A percentile compares a stretch with the other conserved stretches of the same genome.
Evolutionary conservation across 1,284 basidiomycete species (phyloP).

Genomic region (Cutaneotrichosporon sp.): DNA sequence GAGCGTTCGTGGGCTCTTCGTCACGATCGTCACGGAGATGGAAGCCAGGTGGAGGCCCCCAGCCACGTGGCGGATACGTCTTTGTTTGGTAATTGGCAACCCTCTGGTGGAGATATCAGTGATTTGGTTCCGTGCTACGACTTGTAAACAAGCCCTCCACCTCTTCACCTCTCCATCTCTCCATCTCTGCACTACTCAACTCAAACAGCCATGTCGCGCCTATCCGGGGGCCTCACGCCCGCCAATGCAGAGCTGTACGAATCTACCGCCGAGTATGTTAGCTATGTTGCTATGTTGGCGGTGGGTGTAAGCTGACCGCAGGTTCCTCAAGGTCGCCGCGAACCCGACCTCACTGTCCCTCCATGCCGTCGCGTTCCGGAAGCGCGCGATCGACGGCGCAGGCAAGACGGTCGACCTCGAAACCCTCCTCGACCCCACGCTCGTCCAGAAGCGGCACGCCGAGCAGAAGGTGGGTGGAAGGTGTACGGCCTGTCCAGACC

Average conservation of each 20-base stretch:
- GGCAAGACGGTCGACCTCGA: conserved; percentile 5
- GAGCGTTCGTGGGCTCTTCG: too few relatives aligned
- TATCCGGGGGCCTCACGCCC: neutral
- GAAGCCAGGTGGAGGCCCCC: neutral
- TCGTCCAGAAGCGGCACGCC: neutral
- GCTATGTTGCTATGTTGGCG: too few relatives aligned
- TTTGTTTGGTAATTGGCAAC: too few relatives aligned
- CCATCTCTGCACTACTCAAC: neutral
- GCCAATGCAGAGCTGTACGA: neutral
- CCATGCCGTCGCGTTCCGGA: conserved; percentile 4
- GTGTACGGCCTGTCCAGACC: too few relatives aligned
- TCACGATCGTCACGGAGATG: too few relatives aligned
- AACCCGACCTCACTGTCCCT: neutral
- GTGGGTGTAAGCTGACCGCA: neutral
- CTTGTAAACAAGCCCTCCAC: neutral
- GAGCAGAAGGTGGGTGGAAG: conserved; percentile 6
- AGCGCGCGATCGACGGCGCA: neutral
- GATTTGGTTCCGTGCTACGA: neutral
- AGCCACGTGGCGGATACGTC: neutral
- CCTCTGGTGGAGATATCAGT: neutral
- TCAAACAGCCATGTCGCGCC: neutral
- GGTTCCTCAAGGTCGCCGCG: neutral
- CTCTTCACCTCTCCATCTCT: neutral
- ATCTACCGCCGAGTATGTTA: neutral
- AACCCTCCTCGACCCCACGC: neutral